Base-by-base conservation (phyloP, 2,329 filamentous ascomycete species). In the Penicillium corylophilum region DNA sequence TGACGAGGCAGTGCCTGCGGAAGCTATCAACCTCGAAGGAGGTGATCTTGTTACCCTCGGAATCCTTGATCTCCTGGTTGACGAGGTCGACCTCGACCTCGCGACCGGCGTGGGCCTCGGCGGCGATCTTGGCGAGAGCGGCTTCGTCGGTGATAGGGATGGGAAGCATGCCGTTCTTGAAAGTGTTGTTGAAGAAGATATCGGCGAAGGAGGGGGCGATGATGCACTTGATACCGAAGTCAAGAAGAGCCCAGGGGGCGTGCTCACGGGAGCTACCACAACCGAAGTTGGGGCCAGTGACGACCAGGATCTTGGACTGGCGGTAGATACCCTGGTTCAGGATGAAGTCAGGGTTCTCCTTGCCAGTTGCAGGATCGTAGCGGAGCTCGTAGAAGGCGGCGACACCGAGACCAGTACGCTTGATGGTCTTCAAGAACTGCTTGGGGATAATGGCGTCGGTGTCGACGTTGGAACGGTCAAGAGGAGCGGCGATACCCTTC, bases 161-260 rank as follows among this genome's bases (percentile, higher is more conserved):
- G 43, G 93, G 92, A 57, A 97, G 79, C 94, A 97, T 97, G 77
- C 93, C 93, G 78, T 99, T 99, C 82, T 99, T 97, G 83, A 96
- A 97, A n/a, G 89, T 94, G 80, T 99, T 99, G 84, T 96, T 96
- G 84, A 93, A 95, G 84, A 96, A 96, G 73, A 99, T 99, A 68
- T 95, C 90, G 52, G 88, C 89, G 62, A 83, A 89, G 1, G 88
- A 92, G 1, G 90, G 90, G 1, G 93, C 94, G 63, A 97, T 95
- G 66, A 97, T 82, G 71, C 88, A 93, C 70, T 88, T 90, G 77
- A 99, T 96, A 62, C 94, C 94, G 64, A 97, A 97, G 75, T 97
- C 94, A 51, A 95, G 85, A 22, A 97, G 82, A 5, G 94, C 93
- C 94, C 94, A 97, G 1, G 94, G 94, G 2, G 94, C 94, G 77